Evolutionary conservation across 192 early-diverging fungal species (phyloP), one percentile per base, ranked within the genome.

Genomic region (Backusella morwellensis): DNA sequence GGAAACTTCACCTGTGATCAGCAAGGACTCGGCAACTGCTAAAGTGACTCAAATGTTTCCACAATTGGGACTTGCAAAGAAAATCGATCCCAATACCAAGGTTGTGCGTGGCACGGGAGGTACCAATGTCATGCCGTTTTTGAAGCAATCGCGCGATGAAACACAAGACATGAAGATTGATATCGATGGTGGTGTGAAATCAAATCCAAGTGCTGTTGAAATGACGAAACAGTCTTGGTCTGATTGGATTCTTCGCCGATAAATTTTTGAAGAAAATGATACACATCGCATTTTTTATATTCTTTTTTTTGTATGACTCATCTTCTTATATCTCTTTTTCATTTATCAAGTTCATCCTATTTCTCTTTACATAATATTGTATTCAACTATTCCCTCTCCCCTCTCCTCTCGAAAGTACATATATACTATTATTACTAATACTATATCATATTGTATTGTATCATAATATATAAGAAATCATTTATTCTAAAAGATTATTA

Each of bases 71-170:
- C 82, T 94, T 26, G 92, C 92, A 21, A 89, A 91, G 66, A 85
- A 86, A 67, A 82, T 89, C 29, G 86, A 91, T 67, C 82, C 73
- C 34, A 86, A 88, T 11, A 77, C 83, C 70, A 78, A 87, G 26
- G 86, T 92, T 35, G 89, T 93, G 11, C 88, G 91, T 17, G 94
- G 94, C 29, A 94, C 94, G 0, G 94, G 94, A 7, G 95, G 94
- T 23, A 95, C 94, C 0, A 92, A 98, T 77, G 84, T 97, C 17
- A 95, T 98, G 38, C 94, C 96, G 40, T 99, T 99, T 85, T 84
- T 99, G 78, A 95, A 95, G 80, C 96, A 97, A 80, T 91, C 90
- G 12, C 85, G 94, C 17, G 90, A 95, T 71, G 96, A 97, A 77
- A 97, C 96, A 0, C 79, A 76, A 0, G 88, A 91, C 56, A 88